phyloP scores from a whole-genome alignment of 768 basidiomycete species.

The Mycena vitilis region DNA sequence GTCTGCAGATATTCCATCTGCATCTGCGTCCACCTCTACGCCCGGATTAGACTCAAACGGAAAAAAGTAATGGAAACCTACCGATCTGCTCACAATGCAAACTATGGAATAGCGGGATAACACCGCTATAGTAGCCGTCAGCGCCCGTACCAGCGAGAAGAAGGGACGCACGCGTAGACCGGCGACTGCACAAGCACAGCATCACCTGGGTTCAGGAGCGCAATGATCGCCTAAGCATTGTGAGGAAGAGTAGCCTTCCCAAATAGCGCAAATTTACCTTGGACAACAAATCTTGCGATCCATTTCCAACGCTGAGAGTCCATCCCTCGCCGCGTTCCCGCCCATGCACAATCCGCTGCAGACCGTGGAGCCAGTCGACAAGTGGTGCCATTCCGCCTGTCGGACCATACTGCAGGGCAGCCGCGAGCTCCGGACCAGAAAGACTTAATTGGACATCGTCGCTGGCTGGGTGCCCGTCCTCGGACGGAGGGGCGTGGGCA shows the following conservation, averaged over 20 bases:
- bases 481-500: conserved; percentile 61
- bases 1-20: conserved; percentile 71
- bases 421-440: conserved; percentile 67
- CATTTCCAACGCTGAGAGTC: conserved; percentile 81
- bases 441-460: conserved; percentile 65
- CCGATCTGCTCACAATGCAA: conserved; percentile 71
- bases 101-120: conserved; percentile 71
- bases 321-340: conserved; percentile 74
- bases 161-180: conserved; percentile 71
- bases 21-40: conserved; percentile 83
- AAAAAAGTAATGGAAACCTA: conserved; percentile 40
- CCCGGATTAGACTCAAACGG: conserved; percentile 1
- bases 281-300: conserved; percentile 90
- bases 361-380: conserved; percentile 71
- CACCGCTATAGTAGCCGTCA: conserved; percentile 57
- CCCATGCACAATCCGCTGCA: conserved; percentile 80
- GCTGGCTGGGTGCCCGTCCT: conserved; percentile 13
- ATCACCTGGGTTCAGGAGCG: conserved; percentile 84
- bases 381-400: conserved; percentile 78
- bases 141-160: conserved; percentile 24
- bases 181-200: conserved; percentile 85
- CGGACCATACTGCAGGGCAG: conserved; percentile 81
- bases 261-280: conserved; percentile 64
- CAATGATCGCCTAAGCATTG: conserved; percentile 67
- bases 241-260: conserved; percentile 30